Conservation (phyloP, 768 basidiomycete genomes). For the Steccherinum ochraceum region DNA sequence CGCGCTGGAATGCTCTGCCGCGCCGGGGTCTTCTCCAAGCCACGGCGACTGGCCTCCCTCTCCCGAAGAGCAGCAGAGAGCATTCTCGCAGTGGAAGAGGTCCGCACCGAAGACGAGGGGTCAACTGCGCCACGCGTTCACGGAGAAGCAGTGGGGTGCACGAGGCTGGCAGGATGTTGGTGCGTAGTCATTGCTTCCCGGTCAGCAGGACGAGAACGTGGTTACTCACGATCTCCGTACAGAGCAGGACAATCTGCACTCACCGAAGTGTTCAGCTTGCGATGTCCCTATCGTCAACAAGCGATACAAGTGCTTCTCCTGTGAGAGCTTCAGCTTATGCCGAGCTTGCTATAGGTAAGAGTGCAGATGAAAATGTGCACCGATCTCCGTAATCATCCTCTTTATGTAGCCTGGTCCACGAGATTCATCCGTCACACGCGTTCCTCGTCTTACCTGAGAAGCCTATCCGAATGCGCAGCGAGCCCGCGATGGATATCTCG, state of each 20-base stretch:
- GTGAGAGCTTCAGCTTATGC: constrained; percentile 76
- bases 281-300: constrained; percentile 48
- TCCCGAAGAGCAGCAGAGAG: constrained; percentile 46
- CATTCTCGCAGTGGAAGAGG: constrained; percentile 52
- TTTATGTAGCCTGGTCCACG: constrained; percentile 70
- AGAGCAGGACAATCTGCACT: constrained; percentile 66
- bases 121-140: constrained; percentile 75
- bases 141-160: constrained; percentile 82
- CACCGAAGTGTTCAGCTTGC: constrained; percentile 80
- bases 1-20: constrained; percentile 54
- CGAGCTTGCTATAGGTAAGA: constrained; percentile 73
- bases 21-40: constrained; percentile 40
- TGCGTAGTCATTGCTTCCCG: constrained; percentile 34
- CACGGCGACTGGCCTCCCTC: constrained; percentile 36
- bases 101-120: constrained; percentile 70
- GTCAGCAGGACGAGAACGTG: too few relatives aligned
- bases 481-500: constrained; percentile 25
- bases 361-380: too few relatives aligned
- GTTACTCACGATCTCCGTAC: constrained; percentile 24
- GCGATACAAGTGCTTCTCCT: constrained; percentile 82
- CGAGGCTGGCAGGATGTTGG: constrained; percentile 87
- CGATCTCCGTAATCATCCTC: constrained; percentile 5
- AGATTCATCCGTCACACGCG: constrained; percentile 84
- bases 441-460: constrained; percentile 79
- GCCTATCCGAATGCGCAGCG: constrained; percentile 33